Percentiles rank a stretch among this genome's conserved stretches.
Conservation (phyloP, 2,329 filamentous ascomycete genomes). For the Parasarocladium wereldwijsianum region DNA sequence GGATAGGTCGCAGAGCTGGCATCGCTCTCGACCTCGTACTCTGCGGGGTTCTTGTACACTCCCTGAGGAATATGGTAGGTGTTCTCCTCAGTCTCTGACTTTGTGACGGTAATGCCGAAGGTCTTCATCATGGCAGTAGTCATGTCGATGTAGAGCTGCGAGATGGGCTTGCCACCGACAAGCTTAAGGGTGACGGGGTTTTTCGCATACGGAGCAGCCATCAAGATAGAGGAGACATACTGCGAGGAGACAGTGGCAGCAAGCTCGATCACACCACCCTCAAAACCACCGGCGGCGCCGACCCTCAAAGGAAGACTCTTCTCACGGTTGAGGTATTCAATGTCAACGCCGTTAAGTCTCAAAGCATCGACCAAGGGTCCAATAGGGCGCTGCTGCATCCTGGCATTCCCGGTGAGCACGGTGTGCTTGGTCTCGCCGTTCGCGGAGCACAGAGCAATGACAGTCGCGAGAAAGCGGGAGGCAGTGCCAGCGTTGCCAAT, state of each 20-base stretch:
- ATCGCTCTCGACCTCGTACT: slow-evolving; percentile 91
- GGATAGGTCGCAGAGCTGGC: slow-evolving; percentile 97
- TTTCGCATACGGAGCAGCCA: slow-evolving; percentile 95
- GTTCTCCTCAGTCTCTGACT: slow-evolving; percentile 64
- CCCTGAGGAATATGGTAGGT: slow-evolving; percentile 90
- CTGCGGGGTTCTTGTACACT: slow-evolving; percentile 64
- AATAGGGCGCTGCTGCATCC: slow-evolving; percentile 94
- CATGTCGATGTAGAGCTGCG: slow-evolving; percentile 96
- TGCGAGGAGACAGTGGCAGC: slow-evolving; percentile 97
- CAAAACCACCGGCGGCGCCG: slow-evolving; percentile 66
- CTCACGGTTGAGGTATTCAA: slow-evolving; percentile 74
- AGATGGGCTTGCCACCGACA: slow-evolving; percentile 94
- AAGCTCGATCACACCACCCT: slow-evolving; percentile 77
- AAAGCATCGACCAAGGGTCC: slow-evolving; percentile 86
- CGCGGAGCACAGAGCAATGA: slow-evolving; percentile 68
- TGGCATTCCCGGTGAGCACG: slow-evolving; percentile 78
- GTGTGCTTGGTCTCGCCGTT: slow-evolving; percentile 47
- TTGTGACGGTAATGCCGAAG: slow-evolving; percentile 72
- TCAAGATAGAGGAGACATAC: slow-evolving; percentile 91
- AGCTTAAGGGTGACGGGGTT: slow-evolving; percentile 79
- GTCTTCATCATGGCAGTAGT: slow-evolving; percentile 93
- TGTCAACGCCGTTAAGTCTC: slow-evolving; percentile 68
- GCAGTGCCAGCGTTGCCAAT: slow-evolving; percentile 94
- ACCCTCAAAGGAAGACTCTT: slow-evolving; percentile 76
- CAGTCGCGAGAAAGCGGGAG: slow-evolving; percentile 85